Percentiles rank a stretch among this genome's conserved stretches.
Conservation (phyloP, 352 stramenopile genomes). For the Lagenidium sp. region DNA sequence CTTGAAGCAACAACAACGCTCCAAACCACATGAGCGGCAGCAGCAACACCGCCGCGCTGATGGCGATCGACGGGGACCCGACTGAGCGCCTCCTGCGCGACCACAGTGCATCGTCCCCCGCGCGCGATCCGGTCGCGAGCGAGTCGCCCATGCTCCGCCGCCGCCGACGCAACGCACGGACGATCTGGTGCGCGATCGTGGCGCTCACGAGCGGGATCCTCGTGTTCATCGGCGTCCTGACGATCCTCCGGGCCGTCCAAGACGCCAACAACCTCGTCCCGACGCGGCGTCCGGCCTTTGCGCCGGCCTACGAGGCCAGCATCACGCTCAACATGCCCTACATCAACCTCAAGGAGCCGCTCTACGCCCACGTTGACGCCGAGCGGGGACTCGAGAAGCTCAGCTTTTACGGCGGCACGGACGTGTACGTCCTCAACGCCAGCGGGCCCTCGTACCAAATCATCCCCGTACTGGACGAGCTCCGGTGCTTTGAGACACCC, state of each 20-base stretch:
- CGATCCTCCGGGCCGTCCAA: conserved; percentile 74
- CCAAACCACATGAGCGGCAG: too few relatives aligned
- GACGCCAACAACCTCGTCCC: conserved; percentile 65
- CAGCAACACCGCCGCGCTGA: too few relatives aligned
- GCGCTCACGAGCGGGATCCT: conserved; percentile 66
- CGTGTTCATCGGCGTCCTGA: conserved; percentile 71
- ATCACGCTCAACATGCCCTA: conserved; percentile 86
- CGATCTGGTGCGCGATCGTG: conserved; percentile 80
- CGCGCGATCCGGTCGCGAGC: conserved; percentile 3
- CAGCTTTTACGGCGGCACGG: conserved; percentile 83
- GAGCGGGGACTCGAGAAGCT: conserved; percentile 67
- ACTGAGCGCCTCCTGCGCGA: too few relatives aligned
- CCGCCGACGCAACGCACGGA: conserved; percentile 52
- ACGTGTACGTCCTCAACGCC: conserved; percentile 85
- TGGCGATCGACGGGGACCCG: too few relatives aligned
- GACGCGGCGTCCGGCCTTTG: conserved; percentile 61
- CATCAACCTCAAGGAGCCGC: conserved; percentile 79
- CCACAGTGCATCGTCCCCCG: too few relatives aligned
- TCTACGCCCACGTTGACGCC: conserved; percentile 82
- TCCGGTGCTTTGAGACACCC: conserved; percentile 67
- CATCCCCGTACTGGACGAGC: conserved; percentile 64
- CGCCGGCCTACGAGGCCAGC: conserved; percentile 81
- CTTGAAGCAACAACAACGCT: too few relatives aligned
- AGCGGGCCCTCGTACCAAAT: conserved; percentile 74
- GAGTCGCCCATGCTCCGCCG: conserved; percentile 28